Evolutionary conservation across 192 early-diverging fungal species (phyloP).

Genomic region (Coemansia sp.): DNA sequence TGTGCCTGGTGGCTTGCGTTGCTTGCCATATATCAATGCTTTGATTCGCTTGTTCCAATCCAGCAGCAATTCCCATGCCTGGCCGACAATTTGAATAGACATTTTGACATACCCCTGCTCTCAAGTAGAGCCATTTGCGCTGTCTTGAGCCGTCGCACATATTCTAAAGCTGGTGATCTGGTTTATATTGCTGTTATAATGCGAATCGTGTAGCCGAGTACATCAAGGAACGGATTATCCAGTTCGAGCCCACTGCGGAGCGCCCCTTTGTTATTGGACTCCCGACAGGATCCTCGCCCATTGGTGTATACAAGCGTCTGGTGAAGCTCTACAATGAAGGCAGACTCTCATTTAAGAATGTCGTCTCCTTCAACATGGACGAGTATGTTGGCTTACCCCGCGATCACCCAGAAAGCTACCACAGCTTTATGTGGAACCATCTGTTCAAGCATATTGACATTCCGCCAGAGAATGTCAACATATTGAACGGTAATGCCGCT

Average conservation of each 20-base stretch:
- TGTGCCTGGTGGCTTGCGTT: too few relatives aligned
- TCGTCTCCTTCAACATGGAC: constrained; percentile 93
- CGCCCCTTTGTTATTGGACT: constrained; percentile 85
- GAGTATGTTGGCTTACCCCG: constrained; percentile 83
- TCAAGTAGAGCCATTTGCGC: constrained; percentile 59
- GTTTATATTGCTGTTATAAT: constrained; percentile 53
- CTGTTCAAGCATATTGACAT: constrained; percentile 89
- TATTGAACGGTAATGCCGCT: constrained; percentile 81
- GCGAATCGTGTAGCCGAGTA: constrained; percentile 65
- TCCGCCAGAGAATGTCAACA: constrained; percentile 77
- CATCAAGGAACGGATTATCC: constrained; percentile 75
- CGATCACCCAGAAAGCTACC: constrained; percentile 87
- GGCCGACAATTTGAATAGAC: too few relatives aligned
- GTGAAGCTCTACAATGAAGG: constrained; percentile 71
- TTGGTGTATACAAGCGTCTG: constrained; percentile 77
- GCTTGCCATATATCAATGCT: too few relatives aligned
- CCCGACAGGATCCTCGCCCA: constrained; percentile 84
- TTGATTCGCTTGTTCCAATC: too few relatives aligned
- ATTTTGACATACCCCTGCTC: too few relatives aligned
- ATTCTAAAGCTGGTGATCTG: constrained; percentile 67
- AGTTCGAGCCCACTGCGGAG: constrained; percentile 71
- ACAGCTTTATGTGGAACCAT: constrained; percentile 91
- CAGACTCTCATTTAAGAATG: constrained; percentile 73
- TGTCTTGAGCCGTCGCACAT: constrained; percentile 68
- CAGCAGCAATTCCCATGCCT: too few relatives aligned